Base-by-base conservation (phyloP, 177 flowering plant species). In the Vitis hybrid region DNA sequence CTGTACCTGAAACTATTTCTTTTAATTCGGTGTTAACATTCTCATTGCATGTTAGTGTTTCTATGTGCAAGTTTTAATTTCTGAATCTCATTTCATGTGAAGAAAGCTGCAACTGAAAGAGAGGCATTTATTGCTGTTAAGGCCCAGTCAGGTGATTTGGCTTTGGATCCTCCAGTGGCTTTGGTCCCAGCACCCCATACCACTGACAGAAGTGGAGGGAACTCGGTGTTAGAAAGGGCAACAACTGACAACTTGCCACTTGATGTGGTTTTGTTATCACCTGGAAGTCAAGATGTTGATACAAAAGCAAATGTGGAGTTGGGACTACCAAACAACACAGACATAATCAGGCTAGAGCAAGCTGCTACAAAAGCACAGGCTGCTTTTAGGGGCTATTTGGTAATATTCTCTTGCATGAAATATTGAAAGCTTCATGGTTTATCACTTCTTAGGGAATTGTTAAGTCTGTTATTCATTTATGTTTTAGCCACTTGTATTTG, bases 371-470 rank as follows among this genome's bases (percentile, higher is more conserved):
- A 82, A 81, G 89, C 81, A 27, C 96, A 92, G 71, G 88, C 94
- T 32, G 88, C 91, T 61, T 88, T 88, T 75, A 81, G 96, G 77
- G 97, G 96, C 61, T 88, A 85, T 79, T 73, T 83, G 97, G 97
- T 92, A 89, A 75, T 24, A 35, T 65, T 69, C 63, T 66, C 52
- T 49, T 65, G 32, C 69, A 27, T 48, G 48, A 32, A 15, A 3
- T 50, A 56, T 54, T 49, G 52, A 48, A 51, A 40, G 11, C 46
- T 16, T 46, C 49, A 21, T 21, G 8, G 27, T 12, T 7, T 12
- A 68, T 68, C n/a, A 46, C 55, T n/a, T 57, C 12, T 18, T 46
- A 16, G 59, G 67, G 56, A 24, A 6, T 13, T 55, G 57, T 16
- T 55, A 55, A 55, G 15, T 5, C n/a, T 55, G 57, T 55, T 55